phyloP scores from a whole-genome alignment of 257 asterid genomes.

The Lantana camara region DNA sequence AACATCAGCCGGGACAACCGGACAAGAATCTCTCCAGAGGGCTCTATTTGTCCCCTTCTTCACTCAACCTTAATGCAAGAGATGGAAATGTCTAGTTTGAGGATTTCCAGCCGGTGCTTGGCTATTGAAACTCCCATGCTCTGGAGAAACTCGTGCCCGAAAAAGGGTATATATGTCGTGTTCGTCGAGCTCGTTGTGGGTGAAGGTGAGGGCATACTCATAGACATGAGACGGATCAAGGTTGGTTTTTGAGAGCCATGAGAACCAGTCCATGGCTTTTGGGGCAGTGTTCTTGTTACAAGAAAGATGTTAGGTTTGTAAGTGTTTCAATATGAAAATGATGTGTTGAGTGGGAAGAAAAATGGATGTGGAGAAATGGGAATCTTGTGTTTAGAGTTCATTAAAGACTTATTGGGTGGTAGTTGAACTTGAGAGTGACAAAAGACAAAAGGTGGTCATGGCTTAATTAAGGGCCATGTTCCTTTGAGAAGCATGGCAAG shows the following conservation, averaged over 20 bases:
- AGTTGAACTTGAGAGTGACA: constrained; percentile 67
- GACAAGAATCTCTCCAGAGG: constrained; percentile 48
- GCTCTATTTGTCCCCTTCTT: constrained; percentile 58
- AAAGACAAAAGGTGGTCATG: constrained; percentile 39
- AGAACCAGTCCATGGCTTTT: constrained; percentile 68
- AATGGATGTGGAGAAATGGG: constrained; percentile 15
- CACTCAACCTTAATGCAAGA: constrained; percentile 68
- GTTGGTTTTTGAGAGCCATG: constrained; percentile 67
- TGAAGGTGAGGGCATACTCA: constrained; percentile 56
- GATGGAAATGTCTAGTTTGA: constrained; percentile 87
- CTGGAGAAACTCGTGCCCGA: constrained; percentile 79
- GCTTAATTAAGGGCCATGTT: constrained; percentile 40
- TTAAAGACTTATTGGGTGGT: constrained; percentile 32
- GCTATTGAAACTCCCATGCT: constrained; percentile 84
- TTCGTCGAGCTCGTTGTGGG: constrained; percentile 59
- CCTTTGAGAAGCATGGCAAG: too few species aligned
- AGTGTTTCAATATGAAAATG: too few species aligned
- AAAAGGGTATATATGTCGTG: constrained; percentile 60
- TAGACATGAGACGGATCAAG: constrained; percentile 54
- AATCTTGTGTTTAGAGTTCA: constrained; percentile 3
- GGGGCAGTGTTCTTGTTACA: background rate
- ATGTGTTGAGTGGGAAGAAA: too few species aligned
- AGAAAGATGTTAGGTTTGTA: too few species aligned
- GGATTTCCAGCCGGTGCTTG: constrained; percentile 80
- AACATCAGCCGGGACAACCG: constrained; percentile 87